Base-by-base conservation (phyloP, 306 rosid species). In the Vigna radiata region DNA sequence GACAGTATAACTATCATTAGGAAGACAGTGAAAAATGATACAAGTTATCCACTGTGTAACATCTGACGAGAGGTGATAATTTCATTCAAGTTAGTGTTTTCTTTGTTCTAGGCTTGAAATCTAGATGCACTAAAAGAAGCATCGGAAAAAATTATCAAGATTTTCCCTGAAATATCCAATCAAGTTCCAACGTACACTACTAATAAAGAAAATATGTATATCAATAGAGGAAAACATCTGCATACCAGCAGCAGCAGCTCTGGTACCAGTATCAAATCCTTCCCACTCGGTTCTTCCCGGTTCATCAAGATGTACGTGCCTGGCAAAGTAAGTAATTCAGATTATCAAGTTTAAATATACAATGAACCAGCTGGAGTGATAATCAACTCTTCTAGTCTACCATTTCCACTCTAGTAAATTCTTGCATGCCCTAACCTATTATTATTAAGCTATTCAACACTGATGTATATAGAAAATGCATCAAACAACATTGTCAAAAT, bases 191-290 rank as follows among this genome's bases (percentile, higher is more conserved):
- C 31, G 27, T 10, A n/a, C 55, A 41, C 79, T 48, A 19, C 13
- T 15, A 21, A 47, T 7, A 4, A 55, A 81, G 79, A 75, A 53
- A 69, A 54, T 17, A 19, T 12, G 55, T 61, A 54, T 44, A 47
- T 21, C 25, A 77, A 75, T 11, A 68, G 52, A 46, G 47, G 72
- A 78, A 61, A 71, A 50, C 43, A 70, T 79, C 64, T 44, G 55
- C 82, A 73, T 76, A 95, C 98, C 97, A 77, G 98, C 98, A 77
- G 97, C 98, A 29, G 98, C 98, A 71, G 98, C 98, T 86, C 77
- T 84, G 41, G 97, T 95, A 59, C 98, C 97, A 0, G 96, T 88
- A 50, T 84, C 88, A 90, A 95, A 95, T 72, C 97, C 98, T 81
- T 95, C 98, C 98, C 98, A 92, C 16, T 92, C 96, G 63, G 88